phyloP scores from a whole-genome alignment of 2,329 filamentous ascomycete genomes.

The Fusarium palustre region DNA sequence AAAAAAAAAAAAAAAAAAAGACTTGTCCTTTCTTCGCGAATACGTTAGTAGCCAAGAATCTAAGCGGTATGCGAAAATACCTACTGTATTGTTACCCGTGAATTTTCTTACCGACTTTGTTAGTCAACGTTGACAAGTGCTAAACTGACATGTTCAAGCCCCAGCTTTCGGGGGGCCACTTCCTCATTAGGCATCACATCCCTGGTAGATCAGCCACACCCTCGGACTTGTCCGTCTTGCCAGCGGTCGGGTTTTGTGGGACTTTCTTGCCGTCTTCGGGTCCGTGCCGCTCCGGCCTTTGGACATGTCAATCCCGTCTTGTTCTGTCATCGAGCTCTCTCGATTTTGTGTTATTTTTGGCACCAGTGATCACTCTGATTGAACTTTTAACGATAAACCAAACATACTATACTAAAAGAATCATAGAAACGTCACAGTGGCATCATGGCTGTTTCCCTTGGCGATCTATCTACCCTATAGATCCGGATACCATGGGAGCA shows the following conservation, averaged over 20 bases:
- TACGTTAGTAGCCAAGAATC: background rate
- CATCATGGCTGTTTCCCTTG: background rate
- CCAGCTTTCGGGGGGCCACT: slow-evolving; percentile 15
- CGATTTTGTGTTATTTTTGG: slow-evolving; percentile 35
- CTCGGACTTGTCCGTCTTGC: slow-evolving; percentile 27
- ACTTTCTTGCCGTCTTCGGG: slow-evolving; percentile 21
- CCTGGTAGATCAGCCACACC: slow-evolving; percentile 28
- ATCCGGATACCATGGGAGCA: slow-evolving; percentile 11
- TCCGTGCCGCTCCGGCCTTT: slow-evolving; percentile 37
- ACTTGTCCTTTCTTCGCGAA: slow-evolving; percentile 6
- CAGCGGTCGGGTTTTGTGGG: slow-evolving; percentile 31
- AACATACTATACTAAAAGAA: background rate
- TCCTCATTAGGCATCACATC: slow-evolving; percentile 17
- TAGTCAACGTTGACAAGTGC: slow-evolving; percentile 20
- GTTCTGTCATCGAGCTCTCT: slow-evolving; percentile 6
- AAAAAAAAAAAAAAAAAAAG: background rate
- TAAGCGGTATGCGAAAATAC: slow-evolving; percentile 15
- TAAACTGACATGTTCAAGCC: background rate
- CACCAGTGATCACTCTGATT: background rate
- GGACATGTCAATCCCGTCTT: slow-evolving; percentile 5
- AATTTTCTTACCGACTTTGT: slow-evolving; percentile 22
- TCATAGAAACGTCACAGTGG: background rate
- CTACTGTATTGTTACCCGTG: background rate
- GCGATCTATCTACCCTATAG: slow-evolving; percentile 17
- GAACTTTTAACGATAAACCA: background rate